Evolutionary conservation across 202 grass and related monocot genomes (phyloP).

Genomic region (Carex sylvatica): DNA sequence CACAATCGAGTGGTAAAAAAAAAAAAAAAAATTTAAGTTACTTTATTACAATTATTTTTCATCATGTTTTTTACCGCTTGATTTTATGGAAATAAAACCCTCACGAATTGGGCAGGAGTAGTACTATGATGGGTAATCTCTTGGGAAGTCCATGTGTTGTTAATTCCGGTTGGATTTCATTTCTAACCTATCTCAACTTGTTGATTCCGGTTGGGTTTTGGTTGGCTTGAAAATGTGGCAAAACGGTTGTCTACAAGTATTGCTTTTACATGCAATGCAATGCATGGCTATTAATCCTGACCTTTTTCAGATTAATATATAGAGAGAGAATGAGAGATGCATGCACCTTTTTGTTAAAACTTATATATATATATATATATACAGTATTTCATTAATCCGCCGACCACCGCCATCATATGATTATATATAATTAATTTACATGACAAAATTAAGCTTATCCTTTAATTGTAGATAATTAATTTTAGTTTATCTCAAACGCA

Average conservation of each 20-base stretch:
- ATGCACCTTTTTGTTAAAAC: not conserved
- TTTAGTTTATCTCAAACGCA: not conserved
- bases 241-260: conserved; percentile 84
- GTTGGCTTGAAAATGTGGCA: conserved; percentile 51
- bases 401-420: conserved; percentile 19
- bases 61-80: no score
- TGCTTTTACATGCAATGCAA: conserved; percentile 5
- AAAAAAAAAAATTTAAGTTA: no score
- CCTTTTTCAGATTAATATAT: conserved; percentile 17
- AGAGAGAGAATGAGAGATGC: not conserved
- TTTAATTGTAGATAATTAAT: not conserved
- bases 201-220: no score
- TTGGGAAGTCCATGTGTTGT: no score
- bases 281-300: conserved; percentile 13
- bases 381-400: not conserved
- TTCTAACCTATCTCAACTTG: no score
- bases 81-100: no score
- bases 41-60: no score
- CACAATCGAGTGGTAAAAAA: no score
- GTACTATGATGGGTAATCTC: no score
- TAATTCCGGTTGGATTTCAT: no score
- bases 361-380: not conserved
- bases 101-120: no score
- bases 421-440: conserved; percentile 14
- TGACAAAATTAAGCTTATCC: conserved; percentile 3